phyloP scores from a whole-genome alignment of 192 early-diverging fungal species.

The Rhizophlyctis rosea region DNA sequence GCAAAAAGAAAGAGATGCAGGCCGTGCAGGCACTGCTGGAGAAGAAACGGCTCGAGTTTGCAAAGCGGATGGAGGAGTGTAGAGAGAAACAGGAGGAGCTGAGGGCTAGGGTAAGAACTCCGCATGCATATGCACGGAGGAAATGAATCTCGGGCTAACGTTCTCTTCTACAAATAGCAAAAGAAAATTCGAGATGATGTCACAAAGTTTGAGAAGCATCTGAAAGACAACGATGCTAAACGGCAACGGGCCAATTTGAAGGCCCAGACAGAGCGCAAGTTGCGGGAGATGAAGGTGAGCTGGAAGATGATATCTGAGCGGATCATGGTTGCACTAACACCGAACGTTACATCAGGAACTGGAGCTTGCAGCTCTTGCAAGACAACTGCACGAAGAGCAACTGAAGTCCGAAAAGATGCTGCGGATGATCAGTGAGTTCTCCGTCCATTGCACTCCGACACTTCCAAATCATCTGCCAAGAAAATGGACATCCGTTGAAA shows the following conservation, averaged over 20 bases:
- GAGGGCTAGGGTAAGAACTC: slow-evolving; percentile 40
- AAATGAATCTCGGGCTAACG: not conserved
- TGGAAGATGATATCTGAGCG: not conserved
- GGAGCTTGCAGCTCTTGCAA: slow-evolving; percentile 40
- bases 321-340: not conserved
- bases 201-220: slow-evolving; percentile 63
- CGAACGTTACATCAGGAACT: slow-evolving; percentile 41
- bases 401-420: slow-evolving; percentile 41
- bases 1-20: slow-evolving; percentile 62
- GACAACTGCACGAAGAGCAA: slow-evolving; percentile 41
- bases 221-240: slow-evolving; percentile 67
- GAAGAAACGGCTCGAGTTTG: slow-evolving; percentile 52
- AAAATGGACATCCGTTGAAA: slow-evolving; percentile 4
- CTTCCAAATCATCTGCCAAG: not conserved
- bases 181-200: slow-evolving; percentile 60
- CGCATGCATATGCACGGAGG: not conserved
- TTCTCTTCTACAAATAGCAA: slow-evolving; percentile 44
- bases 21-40: slow-evolving; percentile 51
- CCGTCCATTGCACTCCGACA: not conserved
- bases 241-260: slow-evolving; percentile 56
- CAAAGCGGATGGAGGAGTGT: slow-evolving; percentile 64
- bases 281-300: slow-evolving; percentile 51
- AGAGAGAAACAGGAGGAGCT: slow-evolving; percentile 62
- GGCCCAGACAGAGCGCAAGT: slow-evolving; percentile 51
- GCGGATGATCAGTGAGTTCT: slow-evolving; percentile 45